Percentiles rank a stretch among this genome's conserved stretches.
Evolutionary conservation across 1,284 basidiomycete genomes (phyloP).

Genomic region (Cutaneotrichosporon sp.): DNA sequence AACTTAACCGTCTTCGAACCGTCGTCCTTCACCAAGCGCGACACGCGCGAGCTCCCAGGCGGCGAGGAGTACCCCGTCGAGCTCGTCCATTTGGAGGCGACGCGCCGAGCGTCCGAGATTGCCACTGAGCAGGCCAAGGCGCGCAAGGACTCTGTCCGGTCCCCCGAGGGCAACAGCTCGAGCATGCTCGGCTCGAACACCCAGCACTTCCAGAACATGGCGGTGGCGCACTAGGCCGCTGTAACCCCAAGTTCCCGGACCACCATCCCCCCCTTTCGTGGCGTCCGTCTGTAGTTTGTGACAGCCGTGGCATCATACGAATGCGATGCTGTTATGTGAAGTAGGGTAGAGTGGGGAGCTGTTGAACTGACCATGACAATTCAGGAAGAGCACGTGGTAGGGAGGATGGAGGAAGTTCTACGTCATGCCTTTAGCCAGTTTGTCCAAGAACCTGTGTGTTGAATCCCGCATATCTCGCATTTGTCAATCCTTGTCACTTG

Average conservation of each 20-base stretch:
- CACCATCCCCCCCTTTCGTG: background rate
- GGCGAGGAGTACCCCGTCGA: slow-evolving; percentile 43
- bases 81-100: slow-evolving; percentile 39
- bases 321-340: slow-evolving; percentile 10
- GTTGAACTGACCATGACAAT: background rate
- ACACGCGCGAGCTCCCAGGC: slow-evolving; percentile 32
- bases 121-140: slow-evolving; percentile 33
- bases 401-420: no score
- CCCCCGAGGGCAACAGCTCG: slow-evolving; percentile 19
- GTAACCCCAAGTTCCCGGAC: background rate
- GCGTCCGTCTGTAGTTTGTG: slow-evolving; percentile 5
- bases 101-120: slow-evolving; percentile 34
- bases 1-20: slow-evolving; percentile 51
- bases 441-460: no score
- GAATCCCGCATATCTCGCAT: no score
- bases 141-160: slow-evolving; percentile 35
- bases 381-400: no score
- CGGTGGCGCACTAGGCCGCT: slow-evolving; percentile 22
- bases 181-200: slow-evolving; percentile 14
- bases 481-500: no score
- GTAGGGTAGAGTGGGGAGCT: background rate
- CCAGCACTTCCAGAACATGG: slow-evolving; percentile 26
- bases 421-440: no score
- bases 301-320: slow-evolving; percentile 8
- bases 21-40: slow-evolving; percentile 40